These are phyloP conservation scores for Fusarium buharicum DNA, from an alignment of 2,329 filamentous ascomycete genomes.

Conservation along the genomic window DNA sequence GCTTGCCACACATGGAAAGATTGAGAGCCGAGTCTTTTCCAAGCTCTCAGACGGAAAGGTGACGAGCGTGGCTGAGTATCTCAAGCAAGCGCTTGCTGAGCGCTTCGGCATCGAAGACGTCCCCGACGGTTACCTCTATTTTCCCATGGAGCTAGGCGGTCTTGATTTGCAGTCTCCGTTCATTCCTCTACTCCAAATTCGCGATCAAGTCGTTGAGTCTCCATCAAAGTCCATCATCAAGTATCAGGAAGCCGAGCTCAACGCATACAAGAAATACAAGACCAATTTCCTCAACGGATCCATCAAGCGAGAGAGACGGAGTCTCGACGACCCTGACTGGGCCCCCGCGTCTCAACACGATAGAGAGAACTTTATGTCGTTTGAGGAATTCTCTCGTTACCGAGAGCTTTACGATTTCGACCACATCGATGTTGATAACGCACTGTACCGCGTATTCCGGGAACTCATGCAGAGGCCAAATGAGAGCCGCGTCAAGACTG, in stretches of 20 bases:
- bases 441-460: slow-evolving; percentile 51
- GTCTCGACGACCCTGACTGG: slow-evolving; percentile 42
- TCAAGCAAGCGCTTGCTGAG: slow-evolving; percentile 62
- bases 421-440: neutral
- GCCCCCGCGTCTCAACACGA: slow-evolving; percentile 46
- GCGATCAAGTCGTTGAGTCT: slow-evolving; percentile 47
- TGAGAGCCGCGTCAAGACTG: slow-evolving; percentile 42
- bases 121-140: slow-evolving; percentile 59
- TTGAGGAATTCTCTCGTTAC: slow-evolving; percentile 57
- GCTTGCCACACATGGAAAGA: slow-evolving; percentile 60
- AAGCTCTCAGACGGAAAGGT: slow-evolving; percentile 40
- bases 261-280: slow-evolving; percentile 50
- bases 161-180: slow-evolving; percentile 60
- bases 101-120: slow-evolving; percentile 61
- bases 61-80: slow-evolving; percentile 63
- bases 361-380: slow-evolving; percentile 55
- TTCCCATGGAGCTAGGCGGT: slow-evolving; percentile 58
- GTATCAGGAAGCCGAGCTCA: slow-evolving; percentile 50
- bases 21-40: slow-evolving; percentile 60
- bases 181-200: slow-evolving; percentile 54
- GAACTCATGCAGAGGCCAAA: slow-evolving; percentile 51
- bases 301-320: neutral
- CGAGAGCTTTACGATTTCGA: slow-evolving; percentile 55
- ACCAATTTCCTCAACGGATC: slow-evolving; percentile 49
- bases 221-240: slow-evolving; percentile 47